Base-by-base conservation (phyloP, 306 rosid genomes). In the Vigna nakashimae region DNA sequence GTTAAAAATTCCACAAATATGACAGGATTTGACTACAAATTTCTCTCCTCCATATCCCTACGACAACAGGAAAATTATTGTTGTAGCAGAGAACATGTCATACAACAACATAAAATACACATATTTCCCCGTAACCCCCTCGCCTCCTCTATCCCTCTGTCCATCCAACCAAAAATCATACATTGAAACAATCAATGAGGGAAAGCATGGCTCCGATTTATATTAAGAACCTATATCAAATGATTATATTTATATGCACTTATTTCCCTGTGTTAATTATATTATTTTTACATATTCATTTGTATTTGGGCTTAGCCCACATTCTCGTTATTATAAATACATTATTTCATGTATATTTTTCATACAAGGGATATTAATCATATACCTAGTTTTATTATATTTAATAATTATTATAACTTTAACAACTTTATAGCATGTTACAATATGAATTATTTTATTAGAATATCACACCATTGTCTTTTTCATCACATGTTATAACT, bases 1-100 rank as follows among this genome's bases (percentile, higher is more conserved):
- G 58, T 68, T 60, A 78, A 71, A 66, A 55, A 43, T 24, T 81
- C 18, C 66, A 53, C 15, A 10, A 26, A 68, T 12, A 80, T 34
- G 74, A 80, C 65, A 15, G 16, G 75, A 71, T 49, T 28, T 69
- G 10, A 22, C 42, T 17, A 34, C 66, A 60, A 56, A 46, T 73
- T 60, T 73, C 36, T 65, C 18, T 38, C 56, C 40, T 45, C 24
- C 56, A 14, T 36, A 65, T 34, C 57, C 45, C 58, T 59, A 58
- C 59, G 71, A 65, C 59, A 34, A 18, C 30, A 36, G 56, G 46
- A 52, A 46, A 83, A 57, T 60, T 73, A 49, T 3, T 3, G 51
- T 34, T 55, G 63, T n/a, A 22, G 24, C 14, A 57, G 50, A 43
- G 42, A 80, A 65, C 74, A 73, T 46, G 68, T 28, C 77, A 68